Conservation (phyloP, 2,329 filamentous ascomycete species). For the Fusarium transvaalense region DNA sequence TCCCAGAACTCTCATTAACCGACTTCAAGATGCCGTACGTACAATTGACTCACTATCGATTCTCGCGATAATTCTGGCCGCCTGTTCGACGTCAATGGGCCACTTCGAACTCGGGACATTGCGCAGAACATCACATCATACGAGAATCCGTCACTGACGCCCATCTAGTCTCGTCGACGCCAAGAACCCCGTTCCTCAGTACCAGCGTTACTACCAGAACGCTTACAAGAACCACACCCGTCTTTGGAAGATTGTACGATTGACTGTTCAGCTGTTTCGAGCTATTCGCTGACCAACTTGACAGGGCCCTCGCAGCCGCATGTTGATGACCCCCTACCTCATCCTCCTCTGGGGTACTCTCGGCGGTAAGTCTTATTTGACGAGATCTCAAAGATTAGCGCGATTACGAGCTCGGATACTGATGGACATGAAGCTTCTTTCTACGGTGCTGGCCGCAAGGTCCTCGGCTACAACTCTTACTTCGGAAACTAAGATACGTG, state of each 20-base stretch:
- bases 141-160: constrained; percentile 48
- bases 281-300: constrained; percentile 39
- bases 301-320: constrained; percentile 74
- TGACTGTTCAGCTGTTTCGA: constrained; percentile 19
- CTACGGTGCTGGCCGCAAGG: constrained; percentile 81
- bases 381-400: background rate
- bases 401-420: constrained; percentile 7
- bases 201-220: constrained; percentile 81
- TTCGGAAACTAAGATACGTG: constrained; percentile 65
- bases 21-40: constrained; percentile 59
- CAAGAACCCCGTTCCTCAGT: constrained; percentile 80
- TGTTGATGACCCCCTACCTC: constrained; percentile 77
- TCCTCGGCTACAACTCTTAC: constrained; percentile 84
- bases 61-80: constrained; percentile 20
- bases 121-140: constrained; percentile 44
- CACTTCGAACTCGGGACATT: constrained; percentile 21
- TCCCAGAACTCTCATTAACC: constrained; percentile 43
- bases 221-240: constrained; percentile 77
- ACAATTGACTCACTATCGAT: constrained; percentile 39
- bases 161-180: constrained; percentile 71
- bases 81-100: constrained; percentile 46
- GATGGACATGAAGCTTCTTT: constrained; percentile 61
- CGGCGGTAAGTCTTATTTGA: constrained; percentile 64
- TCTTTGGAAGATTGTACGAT: constrained; percentile 81
- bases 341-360: constrained; percentile 72